phyloP scores from a whole-genome alignment of 108 stramenopile species.

The Fragilariopsis cylindrus region DNA sequence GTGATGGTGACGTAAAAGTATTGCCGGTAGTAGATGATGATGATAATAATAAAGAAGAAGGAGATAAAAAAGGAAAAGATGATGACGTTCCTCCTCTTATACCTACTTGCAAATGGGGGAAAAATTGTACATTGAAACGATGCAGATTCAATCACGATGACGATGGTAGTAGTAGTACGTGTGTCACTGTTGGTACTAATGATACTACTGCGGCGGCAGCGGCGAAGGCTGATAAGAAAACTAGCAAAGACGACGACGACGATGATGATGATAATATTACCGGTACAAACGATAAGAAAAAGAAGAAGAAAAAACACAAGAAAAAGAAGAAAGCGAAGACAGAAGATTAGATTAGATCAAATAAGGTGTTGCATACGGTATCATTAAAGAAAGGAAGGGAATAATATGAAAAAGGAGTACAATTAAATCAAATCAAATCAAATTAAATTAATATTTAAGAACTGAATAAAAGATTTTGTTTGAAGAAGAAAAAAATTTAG shows the following conservation, averaged over 20 bases:
- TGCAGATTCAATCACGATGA: background rate
- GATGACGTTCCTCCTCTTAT: background rate
- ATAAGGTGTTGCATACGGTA: too few relatives aligned
- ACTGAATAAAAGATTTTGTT: too few relatives aligned
- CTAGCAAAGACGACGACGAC: background rate
- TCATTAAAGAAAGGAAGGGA: too few relatives aligned
- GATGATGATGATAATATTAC: background rate
- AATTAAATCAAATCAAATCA: too few relatives aligned
- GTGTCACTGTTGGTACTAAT: background rate
- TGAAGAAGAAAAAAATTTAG: background rate
- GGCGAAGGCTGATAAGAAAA: too few relatives aligned
- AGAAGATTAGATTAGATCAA: too few relatives aligned
- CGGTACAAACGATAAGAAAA: too few relatives aligned
- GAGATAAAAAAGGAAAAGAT: background rate
- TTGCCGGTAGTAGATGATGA: background rate
- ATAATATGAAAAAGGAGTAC: too few relatives aligned
- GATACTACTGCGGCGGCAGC: too few relatives aligned
- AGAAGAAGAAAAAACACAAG: too few relatives aligned
- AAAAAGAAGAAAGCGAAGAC: too few relatives aligned
- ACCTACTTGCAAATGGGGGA: slow-evolving; percentile 11
- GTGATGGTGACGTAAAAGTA: background rate
- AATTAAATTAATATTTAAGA: too few relatives aligned
- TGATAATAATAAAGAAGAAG: background rate
- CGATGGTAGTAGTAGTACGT: background rate
- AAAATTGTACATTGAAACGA: slow-evolving; percentile 2